Conservation (phyloP, 2,329 filamentous ascomycete species). For the Diaporthe destruens region DNA sequence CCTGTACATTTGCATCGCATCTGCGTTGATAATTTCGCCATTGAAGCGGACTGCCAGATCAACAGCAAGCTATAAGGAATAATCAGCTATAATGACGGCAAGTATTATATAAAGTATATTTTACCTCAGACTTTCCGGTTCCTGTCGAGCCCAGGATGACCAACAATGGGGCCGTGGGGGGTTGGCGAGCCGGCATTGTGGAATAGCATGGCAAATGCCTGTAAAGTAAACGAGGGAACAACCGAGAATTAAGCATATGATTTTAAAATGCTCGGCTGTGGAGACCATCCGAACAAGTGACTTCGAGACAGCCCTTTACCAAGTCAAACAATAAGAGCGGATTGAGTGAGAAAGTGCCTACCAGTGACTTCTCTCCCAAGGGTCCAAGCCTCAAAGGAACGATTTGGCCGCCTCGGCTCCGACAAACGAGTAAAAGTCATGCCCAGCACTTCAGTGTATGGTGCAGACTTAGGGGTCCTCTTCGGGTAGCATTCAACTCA, state of each 20-base stretch:
- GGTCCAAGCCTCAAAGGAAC: background rate
- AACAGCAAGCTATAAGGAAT: constrained; percentile 78
- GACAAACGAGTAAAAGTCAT: background rate
- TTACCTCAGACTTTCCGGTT: constrained; percentile 92
- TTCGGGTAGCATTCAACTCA: background rate
- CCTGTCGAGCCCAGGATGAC: constrained; percentile 91
- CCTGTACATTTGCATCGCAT: constrained; percentile 97
- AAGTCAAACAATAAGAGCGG: background rate
- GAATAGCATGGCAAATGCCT: constrained; percentile 41
- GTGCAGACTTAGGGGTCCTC: background rate
- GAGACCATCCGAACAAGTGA: constrained; percentile 20
- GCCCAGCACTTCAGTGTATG: background rate
- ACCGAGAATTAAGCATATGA: constrained; percentile 32
- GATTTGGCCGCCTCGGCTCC: constrained; percentile 20
- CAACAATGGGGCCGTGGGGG: constrained; percentile 73
- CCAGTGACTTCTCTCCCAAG: background rate
- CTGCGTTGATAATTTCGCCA: constrained; percentile 95
- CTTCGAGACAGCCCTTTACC: background rate
- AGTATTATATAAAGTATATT: constrained; percentile 39
- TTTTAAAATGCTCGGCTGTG: background rate
- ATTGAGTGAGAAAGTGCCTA: background rate
- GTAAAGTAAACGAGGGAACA: constrained; percentile 2
- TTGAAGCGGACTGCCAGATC: constrained; percentile 86
- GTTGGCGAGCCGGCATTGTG: constrained; percentile 54
- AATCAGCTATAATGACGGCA: background rate